Evolutionary conservation across 495 filamentous ascomycete species (phyloP).

Genomic region (Parathielavia hyrcaniae): DNA sequence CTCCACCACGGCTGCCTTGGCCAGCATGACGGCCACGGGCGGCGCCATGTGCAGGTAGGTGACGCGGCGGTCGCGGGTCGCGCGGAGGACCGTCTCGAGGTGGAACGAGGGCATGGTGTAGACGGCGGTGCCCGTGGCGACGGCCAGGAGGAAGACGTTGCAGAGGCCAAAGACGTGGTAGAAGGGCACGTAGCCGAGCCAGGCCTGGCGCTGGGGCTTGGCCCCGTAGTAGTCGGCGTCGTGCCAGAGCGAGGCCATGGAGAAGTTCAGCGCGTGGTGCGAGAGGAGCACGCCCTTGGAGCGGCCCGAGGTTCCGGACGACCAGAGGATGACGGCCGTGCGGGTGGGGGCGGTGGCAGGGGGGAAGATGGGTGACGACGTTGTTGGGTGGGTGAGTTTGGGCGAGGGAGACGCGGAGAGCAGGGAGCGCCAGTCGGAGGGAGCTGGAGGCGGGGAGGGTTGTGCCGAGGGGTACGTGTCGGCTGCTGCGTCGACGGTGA

Average conservation of each 20-base stretch:
- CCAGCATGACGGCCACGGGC: constrained; percentile 61
- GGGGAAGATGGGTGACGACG: constrained; percentile 4
- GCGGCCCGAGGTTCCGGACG: constrained; percentile 73
- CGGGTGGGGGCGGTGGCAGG: constrained; percentile 10
- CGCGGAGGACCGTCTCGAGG: constrained; percentile 50
- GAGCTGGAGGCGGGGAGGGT: not conserved
- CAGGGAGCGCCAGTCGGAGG: constrained; percentile 23
- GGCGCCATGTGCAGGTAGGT: constrained; percentile 60
- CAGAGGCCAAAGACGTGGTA: constrained; percentile 35
- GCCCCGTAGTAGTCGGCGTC: constrained; percentile 32
- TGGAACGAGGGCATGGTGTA: constrained; percentile 56
- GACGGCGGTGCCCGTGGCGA: constrained; percentile 51
- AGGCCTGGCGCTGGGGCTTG: constrained; percentile 49
- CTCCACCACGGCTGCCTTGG: constrained; percentile 57
- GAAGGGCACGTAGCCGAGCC: constrained; percentile 37
- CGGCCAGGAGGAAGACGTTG: constrained; percentile 50
- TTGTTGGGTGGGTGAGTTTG: not conserved
- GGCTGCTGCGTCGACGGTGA: constrained; percentile 22
- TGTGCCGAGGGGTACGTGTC: constrained; percentile 26
- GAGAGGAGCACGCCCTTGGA: constrained; percentile 77
- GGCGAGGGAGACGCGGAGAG: constrained; percentile 8
- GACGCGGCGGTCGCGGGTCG: constrained; percentile 48
- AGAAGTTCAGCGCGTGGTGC: constrained; percentile 45
- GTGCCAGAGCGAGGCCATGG: constrained; percentile 28
- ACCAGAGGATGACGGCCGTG: constrained; percentile 63